Conservation (phyloP, 805 yeast genomes). For the Lipomyces yamadae region DNA sequence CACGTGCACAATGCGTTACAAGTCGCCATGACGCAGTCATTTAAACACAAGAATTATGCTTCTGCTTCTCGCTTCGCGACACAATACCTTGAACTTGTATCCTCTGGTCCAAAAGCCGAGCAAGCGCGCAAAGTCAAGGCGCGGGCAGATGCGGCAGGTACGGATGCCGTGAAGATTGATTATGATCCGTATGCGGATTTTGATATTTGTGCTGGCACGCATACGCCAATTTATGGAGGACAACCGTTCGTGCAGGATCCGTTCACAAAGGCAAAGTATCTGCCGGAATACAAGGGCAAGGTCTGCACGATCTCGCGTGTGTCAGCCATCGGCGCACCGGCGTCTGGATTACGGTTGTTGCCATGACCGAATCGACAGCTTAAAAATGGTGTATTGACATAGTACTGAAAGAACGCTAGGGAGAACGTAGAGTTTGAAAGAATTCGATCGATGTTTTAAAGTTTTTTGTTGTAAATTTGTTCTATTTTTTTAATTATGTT, state of each 20-base stretch:
- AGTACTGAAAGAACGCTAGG: no score
- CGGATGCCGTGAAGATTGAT: slow-evolving; percentile 87
- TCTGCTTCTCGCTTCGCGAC: slow-evolving; percentile 89
- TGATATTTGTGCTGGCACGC: slow-evolving; percentile 84
- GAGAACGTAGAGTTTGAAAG: not conserved
- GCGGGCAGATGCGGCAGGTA: slow-evolving; percentile 76
- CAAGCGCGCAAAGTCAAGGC: slow-evolving; percentile 76
- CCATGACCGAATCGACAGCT: slow-evolving; percentile 26
- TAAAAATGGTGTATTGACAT: no score
- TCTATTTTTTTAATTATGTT: not conserved
- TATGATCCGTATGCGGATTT: slow-evolving; percentile 92
- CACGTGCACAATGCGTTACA: slow-evolving; percentile 88
- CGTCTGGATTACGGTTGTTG: slow-evolving; percentile 75
- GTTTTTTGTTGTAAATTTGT: not conserved
- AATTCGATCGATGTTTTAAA: not conserved
- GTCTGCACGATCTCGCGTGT: slow-evolving; percentile 75
- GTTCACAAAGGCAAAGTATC: slow-evolving; percentile 87
- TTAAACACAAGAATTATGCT: slow-evolving; percentile 84
- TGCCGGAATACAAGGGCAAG: slow-evolving; percentile 74
- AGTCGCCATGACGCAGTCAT: slow-evolving; percentile 93
- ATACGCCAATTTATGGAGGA: slow-evolving; percentile 86
- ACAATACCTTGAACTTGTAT: slow-evolving; percentile 71
- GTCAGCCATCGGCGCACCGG: slow-evolving; percentile 85
- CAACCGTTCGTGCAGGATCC: slow-evolving; percentile 73
- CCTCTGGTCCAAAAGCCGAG: slow-evolving; percentile 77